Percentiles rank a stretch among this genome's conserved stretches.
These are phyloP conservation scores for Epichloe gansuensis DNA, from an alignment of 2,329 filamentous ascomycete species.

Conservation along the genomic window DNA sequence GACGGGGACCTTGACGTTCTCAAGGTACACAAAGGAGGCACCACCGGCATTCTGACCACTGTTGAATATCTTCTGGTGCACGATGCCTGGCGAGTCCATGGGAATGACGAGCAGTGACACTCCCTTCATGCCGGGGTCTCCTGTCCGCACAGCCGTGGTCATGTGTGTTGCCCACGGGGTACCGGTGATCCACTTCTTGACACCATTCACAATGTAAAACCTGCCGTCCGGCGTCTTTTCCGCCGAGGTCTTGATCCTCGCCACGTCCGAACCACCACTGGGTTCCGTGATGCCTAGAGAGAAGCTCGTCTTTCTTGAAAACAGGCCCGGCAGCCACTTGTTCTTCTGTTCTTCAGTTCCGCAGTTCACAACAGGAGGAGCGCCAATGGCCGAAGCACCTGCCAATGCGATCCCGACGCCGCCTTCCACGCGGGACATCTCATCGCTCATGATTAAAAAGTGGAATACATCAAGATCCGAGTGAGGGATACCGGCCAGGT, in stretches of 20 bases:
- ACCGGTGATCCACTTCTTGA: constrained; percentile 59
- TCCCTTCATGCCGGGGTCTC: constrained; percentile 37
- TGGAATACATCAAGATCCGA: constrained; percentile 45
- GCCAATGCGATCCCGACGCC: constrained; percentile 46
- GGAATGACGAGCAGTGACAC: constrained; percentile 48
- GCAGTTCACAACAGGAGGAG: constrained; percentile 50
- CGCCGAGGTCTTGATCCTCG: constrained; percentile 49
- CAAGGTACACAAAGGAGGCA: constrained; percentile 42
- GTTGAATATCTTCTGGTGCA: constrained; percentile 43
- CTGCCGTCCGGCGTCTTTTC: constrained; percentile 28
- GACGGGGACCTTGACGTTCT: constrained; percentile 41
- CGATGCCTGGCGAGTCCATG: constrained; percentile 35
- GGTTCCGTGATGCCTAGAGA: constrained; percentile 56
- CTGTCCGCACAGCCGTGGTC: constrained; percentile 50
- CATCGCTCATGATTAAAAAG: constrained; percentile 41
- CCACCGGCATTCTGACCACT: constrained; percentile 56
- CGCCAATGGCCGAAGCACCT: constrained; percentile 50
- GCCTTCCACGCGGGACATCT: constrained; percentile 40
- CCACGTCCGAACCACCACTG: constrained; percentile 49
- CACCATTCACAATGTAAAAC: constrained; percentile 50
- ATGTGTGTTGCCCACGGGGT: constrained; percentile 48
- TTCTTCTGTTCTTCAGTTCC: constrained; percentile 37
- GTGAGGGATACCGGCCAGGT: constrained; percentile 31
- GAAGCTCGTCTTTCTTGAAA: constrained; percentile 46
- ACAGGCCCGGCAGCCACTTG: constrained; percentile 46